Evolutionary conservation across 1,284 basidiomycete genomes (phyloP), one percentile per base, ranked within the genome.

Genomic region (Bjerkandera adusta): DNA sequence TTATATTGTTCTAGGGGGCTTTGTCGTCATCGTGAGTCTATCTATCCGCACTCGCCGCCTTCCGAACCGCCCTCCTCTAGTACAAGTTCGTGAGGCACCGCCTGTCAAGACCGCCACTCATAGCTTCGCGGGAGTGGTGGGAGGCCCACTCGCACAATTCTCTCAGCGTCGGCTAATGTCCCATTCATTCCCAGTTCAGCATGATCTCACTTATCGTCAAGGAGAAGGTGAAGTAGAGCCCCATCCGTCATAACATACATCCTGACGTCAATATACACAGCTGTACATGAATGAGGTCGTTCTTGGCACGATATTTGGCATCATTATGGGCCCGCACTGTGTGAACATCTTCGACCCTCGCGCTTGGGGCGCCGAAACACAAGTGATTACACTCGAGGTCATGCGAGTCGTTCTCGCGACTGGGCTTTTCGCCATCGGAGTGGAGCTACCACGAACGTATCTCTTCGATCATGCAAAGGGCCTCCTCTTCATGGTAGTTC

Each of bases 211-310:
- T 92, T 32, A 72, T 93, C 21, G 79, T 92, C 49, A 92, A 89
- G 63, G 90, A 97, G 66, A 84, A 72, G 67, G 85, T 83, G 30
- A 4, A 61, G 10, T 16, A n/a, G 22, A 22, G 11, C 11, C 13
- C 16, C 25, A 1, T 58, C 41, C 15, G 11, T 22, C 16, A 13
- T 46, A 22, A 20, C n/a, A n/a, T n/a, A n/a, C n/a, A n/a, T n/a
- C n/a, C 10, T 20, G 34, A 27, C n/a, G n/a, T n/a, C n/a, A n/a
- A n/a, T n/a, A n/a, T n/a, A n/a, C n/a, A 11, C 50, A 85, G 72
- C 63, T 95, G 3, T 96, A 89, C 63, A 82, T 96, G 56, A 94
- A 93, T 57, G 94, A 97, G 71, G 92, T 94, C 16, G 85, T 93
- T 30, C 81, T 97, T 33, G 92, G 93, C 3, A 93, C 92, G 0